Percentiles rank a stretch among this genome's conserved stretches.
Evolutionary conservation across 352 stramenopile genomes (phyloP).

Genomic region (Pythium phragmitis): DNA sequence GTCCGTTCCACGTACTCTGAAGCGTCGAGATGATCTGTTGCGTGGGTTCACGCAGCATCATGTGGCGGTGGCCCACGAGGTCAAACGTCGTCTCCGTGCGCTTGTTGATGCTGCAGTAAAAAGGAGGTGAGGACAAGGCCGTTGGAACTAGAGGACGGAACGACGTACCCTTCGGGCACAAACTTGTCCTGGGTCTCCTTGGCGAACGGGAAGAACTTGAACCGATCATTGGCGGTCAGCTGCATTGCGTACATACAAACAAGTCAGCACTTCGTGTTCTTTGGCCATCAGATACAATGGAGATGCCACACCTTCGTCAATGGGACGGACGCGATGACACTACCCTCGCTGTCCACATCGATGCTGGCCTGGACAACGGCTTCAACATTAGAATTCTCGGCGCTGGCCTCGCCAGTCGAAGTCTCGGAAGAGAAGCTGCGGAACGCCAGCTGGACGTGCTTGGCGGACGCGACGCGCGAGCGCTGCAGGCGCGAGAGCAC

Average conservation of each 20-base stretch:
- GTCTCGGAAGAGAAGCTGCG: constrained; percentile 43
- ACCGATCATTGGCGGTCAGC: constrained; percentile 54
- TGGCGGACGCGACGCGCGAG: constrained; percentile 13
- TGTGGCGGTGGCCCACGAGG: constrained; percentile 77
- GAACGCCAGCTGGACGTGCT: constrained; percentile 19
- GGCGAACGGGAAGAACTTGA: constrained; percentile 80
- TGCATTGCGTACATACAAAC: constrained; percentile 17
- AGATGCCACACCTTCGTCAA: constrained; percentile 46
- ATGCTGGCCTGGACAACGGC: neutral
- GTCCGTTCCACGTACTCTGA: constrained; percentile 38
- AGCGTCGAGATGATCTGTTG: constrained; percentile 73
- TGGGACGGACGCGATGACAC: constrained; percentile 55
- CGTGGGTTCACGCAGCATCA: constrained; percentile 82
- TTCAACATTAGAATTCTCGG: neutral
- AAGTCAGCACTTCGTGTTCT: neutral
- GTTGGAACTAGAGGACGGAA: neutral
- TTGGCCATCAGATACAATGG: neutral
- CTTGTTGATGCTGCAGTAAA: constrained; percentile 42
- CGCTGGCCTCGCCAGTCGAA: constrained; percentile 17
- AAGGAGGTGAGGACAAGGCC: neutral
- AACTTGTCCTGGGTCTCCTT: constrained; percentile 78
- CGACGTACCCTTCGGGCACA: constrained; percentile 59
- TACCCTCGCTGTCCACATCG: constrained; percentile 26
- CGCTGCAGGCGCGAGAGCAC: constrained; percentile 47
- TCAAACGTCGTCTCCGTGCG: constrained; percentile 82